Percentiles rank a stretch among this genome's conserved stretches.
Conservation (phyloP, 73 alveolate species). For the Stentor roeselii region DNA sequence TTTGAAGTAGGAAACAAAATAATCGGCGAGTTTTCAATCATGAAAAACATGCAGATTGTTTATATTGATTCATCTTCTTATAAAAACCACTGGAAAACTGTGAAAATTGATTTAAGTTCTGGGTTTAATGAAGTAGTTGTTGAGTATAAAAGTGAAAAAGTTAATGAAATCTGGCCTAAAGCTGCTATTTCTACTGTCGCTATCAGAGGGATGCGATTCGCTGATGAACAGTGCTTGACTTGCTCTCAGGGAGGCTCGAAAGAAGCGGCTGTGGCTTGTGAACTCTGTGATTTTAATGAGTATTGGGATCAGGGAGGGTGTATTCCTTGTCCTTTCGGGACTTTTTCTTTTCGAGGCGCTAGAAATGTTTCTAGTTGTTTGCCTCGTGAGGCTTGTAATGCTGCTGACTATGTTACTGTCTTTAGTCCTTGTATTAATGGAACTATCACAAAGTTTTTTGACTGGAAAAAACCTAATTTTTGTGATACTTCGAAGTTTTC, state of each 20-base stretch:
- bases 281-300: not conserved
- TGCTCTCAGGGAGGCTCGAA: not conserved
- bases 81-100: not conserved
- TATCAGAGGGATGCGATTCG: not conserved
- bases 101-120: not conserved
- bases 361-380: not conserved
- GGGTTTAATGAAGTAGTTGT: not conserved
- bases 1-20: not conserved
- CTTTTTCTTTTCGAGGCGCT: conserved; percentile 2
- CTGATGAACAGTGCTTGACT: not conserved
- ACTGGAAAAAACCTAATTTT: not conserved
- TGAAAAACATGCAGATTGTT: not conserved
- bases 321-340: not conserved
- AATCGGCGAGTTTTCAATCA: not conserved
- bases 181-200: not conserved
- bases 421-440: not conserved
- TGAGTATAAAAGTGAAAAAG: not conserved
- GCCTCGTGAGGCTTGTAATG: not conserved
- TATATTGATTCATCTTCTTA: not conserved
- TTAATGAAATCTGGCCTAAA: not conserved
- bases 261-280: not conserved
- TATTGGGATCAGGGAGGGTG: not conserved
- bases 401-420: not conserved
- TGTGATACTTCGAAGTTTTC: not conserved
- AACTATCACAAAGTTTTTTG: not conserved